These are phyloP conservation scores for Talaromyces sp. DNA, from an alignment of 2,329 filamentous ascomycete species.

Conservation along the genomic window DNA sequence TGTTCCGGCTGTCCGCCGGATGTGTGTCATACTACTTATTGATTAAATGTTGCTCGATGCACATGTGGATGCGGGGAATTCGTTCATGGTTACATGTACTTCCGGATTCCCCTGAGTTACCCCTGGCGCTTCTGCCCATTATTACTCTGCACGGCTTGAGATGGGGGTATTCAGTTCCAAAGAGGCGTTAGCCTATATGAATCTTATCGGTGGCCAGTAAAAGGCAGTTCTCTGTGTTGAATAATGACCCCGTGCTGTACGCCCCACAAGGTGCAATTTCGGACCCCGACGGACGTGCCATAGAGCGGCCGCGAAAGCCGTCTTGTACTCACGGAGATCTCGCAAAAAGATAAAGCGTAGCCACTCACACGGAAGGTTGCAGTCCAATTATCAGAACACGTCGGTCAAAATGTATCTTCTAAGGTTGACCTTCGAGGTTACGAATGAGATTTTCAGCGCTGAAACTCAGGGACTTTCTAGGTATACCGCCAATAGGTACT, in stretches of 20 bases:
- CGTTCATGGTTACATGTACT: background rate
- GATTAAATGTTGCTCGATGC: too few relatives aligned
- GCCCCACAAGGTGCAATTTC: conserved; percentile 3
- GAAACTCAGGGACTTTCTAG: too few relatives aligned
- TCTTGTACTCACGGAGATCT: background rate
- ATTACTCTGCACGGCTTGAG: too few relatives aligned
- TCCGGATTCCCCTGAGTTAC: background rate
- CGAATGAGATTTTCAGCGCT: too few relatives aligned
- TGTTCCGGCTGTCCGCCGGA: background rate
- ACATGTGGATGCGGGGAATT: background rate
- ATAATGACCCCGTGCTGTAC: background rate
- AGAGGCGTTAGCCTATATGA: background rate
- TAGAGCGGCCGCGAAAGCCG: background rate
- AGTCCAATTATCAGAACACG: too few relatives aligned
- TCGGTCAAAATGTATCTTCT: too few relatives aligned
- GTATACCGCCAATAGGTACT: too few relatives aligned
- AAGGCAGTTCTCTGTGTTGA: background rate
- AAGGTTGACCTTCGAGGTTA: too few relatives aligned
- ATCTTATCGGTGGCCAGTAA: conserved; percentile 2
- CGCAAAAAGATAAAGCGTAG: background rate
- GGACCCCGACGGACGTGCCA: conserved; percentile 16
- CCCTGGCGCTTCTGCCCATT: background rate
- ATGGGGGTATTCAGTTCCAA: background rate
- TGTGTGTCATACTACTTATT: background rate
- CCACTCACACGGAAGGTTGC: background rate